Base-by-base conservation (phyloP, 371 early-diverging fungal species). In the Chytridiales sp. region DNA sequence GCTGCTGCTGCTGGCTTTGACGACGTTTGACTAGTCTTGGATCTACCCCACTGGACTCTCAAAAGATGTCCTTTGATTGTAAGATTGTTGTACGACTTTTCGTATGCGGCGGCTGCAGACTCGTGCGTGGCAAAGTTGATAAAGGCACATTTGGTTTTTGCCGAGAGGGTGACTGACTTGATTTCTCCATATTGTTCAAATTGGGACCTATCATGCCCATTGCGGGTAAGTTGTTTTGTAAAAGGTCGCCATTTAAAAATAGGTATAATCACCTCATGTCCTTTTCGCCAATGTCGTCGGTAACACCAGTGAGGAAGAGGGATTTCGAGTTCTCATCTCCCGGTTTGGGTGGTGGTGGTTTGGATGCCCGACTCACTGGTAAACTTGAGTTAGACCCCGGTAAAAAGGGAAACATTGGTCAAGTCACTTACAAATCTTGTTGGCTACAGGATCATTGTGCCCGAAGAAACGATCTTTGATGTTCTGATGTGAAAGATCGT, bases 391-490 rank as follows among this genome's bases (percentile, higher is more conserved):
- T 31, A 47, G 57, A 26, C 6, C 21, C 21, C 38, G 36, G 19
- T 30, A 27, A n/a, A n/a, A n/a, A n/a, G n/a, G n/a, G n/a, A n/a
- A n/a, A n/a, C n/a, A 39, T 39, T 4, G 15, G 24, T 30, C 0
- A 64, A 22, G 5, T n/a, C n/a, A 39, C 78, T 73, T 48, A 96
- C 72, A 57, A 68, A 95, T 90, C 64, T 89, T 88, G 46, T 79
- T 78, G 5, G 96, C 97, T 6, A 97, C 95, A 17, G 95, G 94
- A 70, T 97, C 95, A 67, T 95, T 93, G 46, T 75, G 78, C 26
- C 95, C 97, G 66, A 89, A 85, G 75, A 93, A 95, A 53, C 96
- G 83, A 75, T 94, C 95, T 52, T 86, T 87, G 61, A 92, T 88
- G 68, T 97, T 95, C 62, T 95, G 94, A 67, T 92, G 84, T 19